A percentile compares a stretch with the other conserved stretches of the same genome.
Conservation (phyloP, 2,329 filamentous ascomycete species). For the Diplodia mutila region DNA sequence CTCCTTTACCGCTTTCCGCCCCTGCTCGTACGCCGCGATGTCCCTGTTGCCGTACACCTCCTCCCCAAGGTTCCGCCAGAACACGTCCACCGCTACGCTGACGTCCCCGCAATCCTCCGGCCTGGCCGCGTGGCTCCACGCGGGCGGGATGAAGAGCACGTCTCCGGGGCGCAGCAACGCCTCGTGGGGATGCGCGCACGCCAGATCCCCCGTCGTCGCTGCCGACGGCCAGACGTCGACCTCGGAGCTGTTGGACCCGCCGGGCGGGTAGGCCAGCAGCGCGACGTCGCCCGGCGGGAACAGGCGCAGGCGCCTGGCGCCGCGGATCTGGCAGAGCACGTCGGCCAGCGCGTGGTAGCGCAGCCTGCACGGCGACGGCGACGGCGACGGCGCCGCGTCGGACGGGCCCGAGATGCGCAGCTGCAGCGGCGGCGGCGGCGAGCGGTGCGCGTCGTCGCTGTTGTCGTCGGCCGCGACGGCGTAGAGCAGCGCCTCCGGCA, state of each 20-base stretch:
- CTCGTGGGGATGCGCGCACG: conserved; percentile 64
- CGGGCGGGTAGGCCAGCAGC: conserved; percentile 71
- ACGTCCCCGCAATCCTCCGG: conserved; percentile 46
- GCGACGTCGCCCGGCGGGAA: conserved; percentile 78
- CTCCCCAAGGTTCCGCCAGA: conserved; percentile 72
- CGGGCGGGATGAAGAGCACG: conserved; percentile 76
- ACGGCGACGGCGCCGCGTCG: too few relatives aligned
- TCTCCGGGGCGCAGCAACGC: conserved; percentile 71
- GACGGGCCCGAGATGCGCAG: conserved; percentile 73
- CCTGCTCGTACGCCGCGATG: conserved; percentile 81
- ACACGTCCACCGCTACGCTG: conserved; percentile 85
- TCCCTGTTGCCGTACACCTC: conserved; percentile 80
- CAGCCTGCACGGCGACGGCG: conserved; percentile 79
- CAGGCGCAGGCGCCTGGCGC: conserved; percentile 72
- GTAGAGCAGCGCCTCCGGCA: conserved; percentile 65
- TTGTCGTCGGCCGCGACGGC: conserved; percentile 52
- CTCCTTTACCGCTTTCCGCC: conserved; percentile 70
- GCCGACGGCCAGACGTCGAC: conserved; percentile 61
- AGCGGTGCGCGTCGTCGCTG: conserved; percentile 66
- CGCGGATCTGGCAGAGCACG: conserved; percentile 76
- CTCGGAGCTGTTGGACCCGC: conserved; percentile 74
- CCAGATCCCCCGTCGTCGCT: conserved; percentile 8
- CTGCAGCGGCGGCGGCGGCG: conserved; percentile 74
- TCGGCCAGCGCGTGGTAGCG: conserved; percentile 94
- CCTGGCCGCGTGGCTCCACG: conserved; percentile 80